Conservation (phyloP, 106 monocot species). For the Dendrobium nobile region DNA sequence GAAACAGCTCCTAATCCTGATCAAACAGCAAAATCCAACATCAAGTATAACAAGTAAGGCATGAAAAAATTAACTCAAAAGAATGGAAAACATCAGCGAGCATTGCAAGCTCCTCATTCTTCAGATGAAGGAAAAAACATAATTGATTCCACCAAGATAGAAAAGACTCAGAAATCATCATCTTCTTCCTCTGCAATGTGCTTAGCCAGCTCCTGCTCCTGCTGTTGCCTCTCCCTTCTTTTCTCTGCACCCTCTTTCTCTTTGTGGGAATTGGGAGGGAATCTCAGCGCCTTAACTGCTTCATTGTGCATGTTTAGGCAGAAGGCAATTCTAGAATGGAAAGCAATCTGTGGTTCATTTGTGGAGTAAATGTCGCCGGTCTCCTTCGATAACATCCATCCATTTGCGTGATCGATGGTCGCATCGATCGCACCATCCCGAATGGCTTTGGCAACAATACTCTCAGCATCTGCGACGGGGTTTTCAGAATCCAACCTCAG, state of each 20-base stretch:
- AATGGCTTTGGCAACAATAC: constrained; percentile 92
- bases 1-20: too few relatives aligned
- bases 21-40: too few relatives aligned
- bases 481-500: constrained; percentile 62
- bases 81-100: too few relatives aligned
- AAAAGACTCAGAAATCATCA: constrained; percentile 35
- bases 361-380: constrained; percentile 94
- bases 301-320: constrained; percentile 99
- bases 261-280: constrained; percentile 88
- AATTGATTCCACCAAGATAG: too few relatives aligned
- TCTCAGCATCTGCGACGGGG: constrained; percentile 91
- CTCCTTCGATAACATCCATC: constrained; percentile 97
- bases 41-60: too few relatives aligned
- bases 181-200: constrained; percentile 68
- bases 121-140: too few relatives aligned
- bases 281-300: constrained; percentile 86
- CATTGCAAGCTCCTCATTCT: too few relatives aligned
- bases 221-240: constrained; percentile 54
- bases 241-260: constrained; percentile 86
- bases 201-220: constrained; percentile 61
- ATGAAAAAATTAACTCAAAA: too few relatives aligned
- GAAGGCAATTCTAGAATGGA: constrained; percentile 89
- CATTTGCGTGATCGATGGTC: constrained; percentile 71
- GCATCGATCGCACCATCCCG: constrained; percentile 94
- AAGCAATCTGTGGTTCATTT: constrained; percentile 88